Evolutionary conservation across 441 rosid species (phyloP), one percentile per base, ranked within the genome.

Genomic region (Jatropha podagrica): DNA sequence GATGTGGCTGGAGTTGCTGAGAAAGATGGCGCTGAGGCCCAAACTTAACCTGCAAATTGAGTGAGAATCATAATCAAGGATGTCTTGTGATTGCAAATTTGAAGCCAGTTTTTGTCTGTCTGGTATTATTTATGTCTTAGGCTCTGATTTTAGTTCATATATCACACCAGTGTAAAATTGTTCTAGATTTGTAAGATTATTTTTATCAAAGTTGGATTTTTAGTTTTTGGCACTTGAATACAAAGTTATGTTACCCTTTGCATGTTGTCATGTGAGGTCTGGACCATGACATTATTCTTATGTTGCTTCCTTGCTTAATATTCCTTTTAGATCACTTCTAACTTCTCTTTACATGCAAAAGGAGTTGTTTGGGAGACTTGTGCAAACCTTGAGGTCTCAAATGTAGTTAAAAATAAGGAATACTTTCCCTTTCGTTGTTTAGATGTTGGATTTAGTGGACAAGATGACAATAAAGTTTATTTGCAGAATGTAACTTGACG

Each of bases 1-100:
- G 75, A 51, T 60, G 80, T 82, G 61, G 76, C 32, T 72, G 77
- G 62, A 75, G 77, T 72, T 71, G 68, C 72, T 44, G 79, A 80
- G 71, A 80, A 83, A 58, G 62, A 58, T 15, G 56, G 65, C 27
- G 32, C 11, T 7, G 42, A 12, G 54, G 3, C 71, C 37, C 48
- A 65, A 63, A 52, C 58, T 44, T 63, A 46, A 76, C 75, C 61
- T 46, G 55, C 18, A 3, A 68, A 41, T n/a, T 48, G 54, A 68
- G 74, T 76, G 78, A 68, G 69, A 69, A 51, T 68, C 10, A 52
- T 10, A 49, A 27, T 59, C 42, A 38, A 68, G 62, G 68, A 7
- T 60, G 38, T 15, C 38, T 10, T 67, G 13, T 20, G 15, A 37
- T 71, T 69, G 74, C 79, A 69, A 44, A 38, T 38, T 51, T 40